Conservation (phyloP, 2,329 filamentous ascomycete genomes). For the Sporothrix schenckii region DNA sequence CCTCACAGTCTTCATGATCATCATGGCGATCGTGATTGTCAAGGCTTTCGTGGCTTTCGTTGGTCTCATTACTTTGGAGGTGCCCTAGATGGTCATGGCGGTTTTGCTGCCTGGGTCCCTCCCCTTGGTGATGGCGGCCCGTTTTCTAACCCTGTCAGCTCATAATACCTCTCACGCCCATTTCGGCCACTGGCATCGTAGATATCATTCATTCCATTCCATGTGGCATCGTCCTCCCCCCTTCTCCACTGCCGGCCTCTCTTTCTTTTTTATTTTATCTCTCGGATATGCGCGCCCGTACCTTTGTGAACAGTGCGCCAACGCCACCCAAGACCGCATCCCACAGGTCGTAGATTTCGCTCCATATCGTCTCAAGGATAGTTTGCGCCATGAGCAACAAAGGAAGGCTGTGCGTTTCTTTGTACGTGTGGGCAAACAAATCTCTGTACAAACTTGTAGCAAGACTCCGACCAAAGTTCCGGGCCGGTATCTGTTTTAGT, state of each 20-base stretch:
- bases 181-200: not conserved
- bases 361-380: slow-evolving; percentile 31
- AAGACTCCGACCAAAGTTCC: not conserved
- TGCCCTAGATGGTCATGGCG: not conserved
- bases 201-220: not conserved
- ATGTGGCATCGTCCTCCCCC: not conserved
- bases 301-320: slow-evolving; percentile 34
- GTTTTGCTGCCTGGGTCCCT: not conserved
- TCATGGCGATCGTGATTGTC: not conserved
- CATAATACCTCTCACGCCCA: not conserved
- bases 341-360: slow-evolving; percentile 37
- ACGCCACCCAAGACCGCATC: slow-evolving; percentile 36
- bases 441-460: not conserved
- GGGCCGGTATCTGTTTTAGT: no score
- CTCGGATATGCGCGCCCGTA: not conserved
- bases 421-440: not conserved
- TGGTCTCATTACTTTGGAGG: not conserved
- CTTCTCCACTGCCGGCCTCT: not conserved
- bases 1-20: not conserved
- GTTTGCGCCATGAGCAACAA: slow-evolving; percentile 5
- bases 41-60: not conserved
- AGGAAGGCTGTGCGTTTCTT: not conserved
- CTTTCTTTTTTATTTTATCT: not conserved
- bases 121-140: not conserved
- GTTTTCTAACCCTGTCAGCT: slow-evolving; percentile 12